These are phyloP conservation scores for Kodamaea suecica DNA, from an alignment of 1,139 yeast genomes.

Conservation along the genomic window DNA sequence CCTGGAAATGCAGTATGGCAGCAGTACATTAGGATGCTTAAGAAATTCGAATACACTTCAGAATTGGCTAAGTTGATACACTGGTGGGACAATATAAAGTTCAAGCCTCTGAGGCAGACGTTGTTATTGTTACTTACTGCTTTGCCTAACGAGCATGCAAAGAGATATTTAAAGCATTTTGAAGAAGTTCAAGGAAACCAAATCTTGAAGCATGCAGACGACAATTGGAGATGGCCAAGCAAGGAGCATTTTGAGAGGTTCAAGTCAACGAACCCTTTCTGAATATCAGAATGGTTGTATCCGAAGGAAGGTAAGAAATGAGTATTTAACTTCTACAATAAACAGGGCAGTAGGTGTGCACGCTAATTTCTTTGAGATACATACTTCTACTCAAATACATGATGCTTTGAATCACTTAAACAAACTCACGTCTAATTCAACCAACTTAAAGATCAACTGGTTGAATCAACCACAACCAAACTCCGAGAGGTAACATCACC, in stretches of 20 bases:
- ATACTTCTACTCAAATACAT: too few species aligned
- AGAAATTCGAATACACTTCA: constrained; percentile 43
- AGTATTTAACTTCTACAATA: too few species aligned
- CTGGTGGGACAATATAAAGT: constrained; percentile 57
- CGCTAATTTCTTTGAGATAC: too few species aligned
- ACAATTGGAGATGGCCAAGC: constrained; percentile 1
- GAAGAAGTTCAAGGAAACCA: constrained; percentile 13
- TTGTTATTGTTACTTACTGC: constrained; percentile 37
- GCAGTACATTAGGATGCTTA: constrained; percentile 49
- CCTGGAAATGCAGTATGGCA: constrained; percentile 41
- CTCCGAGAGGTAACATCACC: too few species aligned
- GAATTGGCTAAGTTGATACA: constrained; percentile 52
- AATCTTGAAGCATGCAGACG: not conserved
- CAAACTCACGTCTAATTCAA: too few species aligned
- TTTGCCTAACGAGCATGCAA: constrained; percentile 39
- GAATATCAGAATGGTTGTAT: not conserved
- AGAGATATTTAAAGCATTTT: constrained; percentile 40
- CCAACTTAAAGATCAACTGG: too few species aligned
- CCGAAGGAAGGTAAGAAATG: too few species aligned
- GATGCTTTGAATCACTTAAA: too few species aligned
- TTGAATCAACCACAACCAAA: too few species aligned
- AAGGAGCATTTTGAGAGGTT: not conserved
- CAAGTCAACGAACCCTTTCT: not conserved
- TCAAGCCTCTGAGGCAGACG: constrained; percentile 41
- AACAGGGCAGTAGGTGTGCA: too few species aligned